phyloP scores from a whole-genome alignment of 768 basidiomycete species.

The Leccinum olivaceopallidum region DNA sequence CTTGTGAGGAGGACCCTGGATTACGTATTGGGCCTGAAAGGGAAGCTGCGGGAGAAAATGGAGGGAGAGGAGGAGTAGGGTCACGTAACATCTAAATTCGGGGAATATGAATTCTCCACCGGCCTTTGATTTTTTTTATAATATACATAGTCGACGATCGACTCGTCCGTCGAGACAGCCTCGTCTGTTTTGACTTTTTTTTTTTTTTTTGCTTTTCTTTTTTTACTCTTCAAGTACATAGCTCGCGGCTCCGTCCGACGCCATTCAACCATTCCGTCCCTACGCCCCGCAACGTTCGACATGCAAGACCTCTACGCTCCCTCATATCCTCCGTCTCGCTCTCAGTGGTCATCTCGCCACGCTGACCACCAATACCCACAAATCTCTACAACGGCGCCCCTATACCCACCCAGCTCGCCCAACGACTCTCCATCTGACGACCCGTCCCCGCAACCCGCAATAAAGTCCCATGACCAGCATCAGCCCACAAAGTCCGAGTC shows the following conservation, averaged over 20 bases:
- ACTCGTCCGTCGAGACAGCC: conserved; percentile 28
- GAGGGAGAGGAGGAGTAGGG: conserved; percentile 26
- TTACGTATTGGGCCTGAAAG: conserved; percentile 32
- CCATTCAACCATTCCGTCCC: conserved; percentile 38
- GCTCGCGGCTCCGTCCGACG: conserved; percentile 32
- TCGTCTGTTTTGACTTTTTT: conserved; percentile 31
- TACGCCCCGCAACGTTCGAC: conserved; percentile 42
- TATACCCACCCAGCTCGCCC: conserved; percentile 36
- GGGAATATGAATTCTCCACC: conserved; percentile 42
- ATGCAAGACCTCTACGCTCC: conserved; percentile 51
- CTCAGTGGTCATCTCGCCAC: conserved; percentile 33
- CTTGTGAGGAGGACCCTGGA: conserved; percentile 34
- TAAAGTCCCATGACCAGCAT: conserved; percentile 43
- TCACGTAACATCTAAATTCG: conserved; percentile 39
- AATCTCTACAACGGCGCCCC: conserved; percentile 34
- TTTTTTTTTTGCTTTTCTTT: conserved; percentile 27
- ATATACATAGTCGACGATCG: conserved; percentile 40
- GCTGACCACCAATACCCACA: conserved; percentile 36
- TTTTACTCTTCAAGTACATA: conserved; percentile 35
- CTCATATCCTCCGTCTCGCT: conserved; percentile 42
- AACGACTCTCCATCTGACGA: conserved; percentile 49
- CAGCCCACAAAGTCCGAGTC: conserved; percentile 66
- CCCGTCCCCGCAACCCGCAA: conserved; percentile 39
- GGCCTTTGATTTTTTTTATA: conserved; percentile 33
- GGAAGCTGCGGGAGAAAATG: conserved; percentile 36